Conservation (phyloP, 495 filamentous ascomycete genomes). For the Penicillium argentinense region DNA sequence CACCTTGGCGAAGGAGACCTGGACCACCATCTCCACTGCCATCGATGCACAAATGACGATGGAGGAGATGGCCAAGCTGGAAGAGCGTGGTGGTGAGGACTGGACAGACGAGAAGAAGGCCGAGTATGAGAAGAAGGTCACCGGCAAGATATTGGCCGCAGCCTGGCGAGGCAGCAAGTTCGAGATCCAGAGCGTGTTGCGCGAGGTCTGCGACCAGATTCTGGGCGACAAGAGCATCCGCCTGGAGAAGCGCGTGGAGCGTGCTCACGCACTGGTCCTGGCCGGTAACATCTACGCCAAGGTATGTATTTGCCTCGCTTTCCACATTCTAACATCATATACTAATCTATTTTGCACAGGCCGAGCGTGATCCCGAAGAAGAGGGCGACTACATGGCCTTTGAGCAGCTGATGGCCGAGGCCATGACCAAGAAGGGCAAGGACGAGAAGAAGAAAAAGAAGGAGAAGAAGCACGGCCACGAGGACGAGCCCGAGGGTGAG, state of each 20-base stretch:
- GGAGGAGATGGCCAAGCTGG: conserved; percentile 97
- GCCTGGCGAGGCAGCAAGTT: conserved; percentile 97
- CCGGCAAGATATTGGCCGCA: conserved; percentile 97
- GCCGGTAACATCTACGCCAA: conserved; percentile 85
- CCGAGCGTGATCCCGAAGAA: conserved; percentile 87
- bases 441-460: conserved; percentile 79
- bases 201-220: conserved; percentile 78
- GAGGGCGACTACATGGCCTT: conserved; percentile 99
- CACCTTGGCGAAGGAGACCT: conserved; percentile 93
- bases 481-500: conserved; percentile 14
- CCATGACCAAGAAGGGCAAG: conserved; percentile 84
- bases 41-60: conserved; percentile 98
- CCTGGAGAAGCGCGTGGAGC: conserved; percentile 81
- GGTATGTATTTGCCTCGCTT: conserved; percentile 49
- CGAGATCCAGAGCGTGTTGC: conserved; percentile 93
- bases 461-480: conserved; percentile 48
- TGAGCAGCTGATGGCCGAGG: conserved; percentile 96
- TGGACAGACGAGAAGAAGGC: conserved; percentile 98
- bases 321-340: background rate
- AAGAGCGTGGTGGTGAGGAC: conserved; percentile 93
- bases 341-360: conserved; percentile 50
- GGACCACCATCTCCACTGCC: conserved; percentile 95
- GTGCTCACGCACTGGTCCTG: conserved; percentile 84
- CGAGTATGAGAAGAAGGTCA: conserved; percentile 94
- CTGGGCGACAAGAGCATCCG: conserved; percentile 78